These are phyloP conservation scores for Ogataea hybrid DNA, from an alignment of 1,139 yeast species.

Conservation along the genomic window DNA sequence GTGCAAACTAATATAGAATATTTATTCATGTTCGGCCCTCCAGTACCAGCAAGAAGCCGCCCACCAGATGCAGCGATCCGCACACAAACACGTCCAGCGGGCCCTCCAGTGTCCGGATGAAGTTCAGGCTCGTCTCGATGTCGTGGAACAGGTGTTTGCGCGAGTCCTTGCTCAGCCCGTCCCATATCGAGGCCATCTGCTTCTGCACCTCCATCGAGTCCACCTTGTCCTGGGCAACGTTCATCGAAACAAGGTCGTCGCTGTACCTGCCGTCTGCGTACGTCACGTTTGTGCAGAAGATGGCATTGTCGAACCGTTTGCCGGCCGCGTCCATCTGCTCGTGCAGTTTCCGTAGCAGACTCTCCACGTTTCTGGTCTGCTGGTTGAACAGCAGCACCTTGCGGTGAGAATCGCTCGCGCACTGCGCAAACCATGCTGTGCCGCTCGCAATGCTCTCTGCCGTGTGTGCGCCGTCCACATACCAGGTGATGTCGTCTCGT, in stretches of 20 bases:
- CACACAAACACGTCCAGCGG: slow-evolving; percentile 80
- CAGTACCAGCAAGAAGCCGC: slow-evolving; percentile 85
- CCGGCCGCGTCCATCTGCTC: slow-evolving; percentile 35
- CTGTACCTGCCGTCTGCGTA: slow-evolving; percentile 83
- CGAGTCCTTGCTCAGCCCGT: slow-evolving; percentile 42
- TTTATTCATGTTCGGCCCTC: slow-evolving; percentile 38
- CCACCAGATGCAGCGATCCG: slow-evolving; percentile 92
- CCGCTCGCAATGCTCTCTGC: slow-evolving; percentile 81
- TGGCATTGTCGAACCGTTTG: slow-evolving; percentile 63
- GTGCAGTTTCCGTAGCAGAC: slow-evolving; percentile 55
- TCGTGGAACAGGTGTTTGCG: slow-evolving; percentile 61
- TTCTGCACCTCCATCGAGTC: slow-evolving; percentile 82
- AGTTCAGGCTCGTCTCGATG: slow-evolving; percentile 71
- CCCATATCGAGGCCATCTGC: slow-evolving; percentile 69
- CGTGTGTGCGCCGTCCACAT: slow-evolving; percentile 95
- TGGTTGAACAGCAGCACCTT: slow-evolving; percentile 80
- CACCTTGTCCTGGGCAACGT: slow-evolving; percentile 73
- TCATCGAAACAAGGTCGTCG: slow-evolving; percentile 81
- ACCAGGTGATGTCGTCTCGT: slow-evolving; percentile 62
- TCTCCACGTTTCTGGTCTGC: slow-evolving; percentile 84
- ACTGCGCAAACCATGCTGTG: slow-evolving; percentile 67
- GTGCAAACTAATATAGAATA: neutral
- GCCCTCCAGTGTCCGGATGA: slow-evolving; percentile 44
- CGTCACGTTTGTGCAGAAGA: slow-evolving; percentile 90
- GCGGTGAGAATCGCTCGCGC: slow-evolving; percentile 25